These are phyloP conservation scores for Rubia yunnanensis DNA, from an alignment of 257 asterid species.

Conservation along the genomic window DNA sequence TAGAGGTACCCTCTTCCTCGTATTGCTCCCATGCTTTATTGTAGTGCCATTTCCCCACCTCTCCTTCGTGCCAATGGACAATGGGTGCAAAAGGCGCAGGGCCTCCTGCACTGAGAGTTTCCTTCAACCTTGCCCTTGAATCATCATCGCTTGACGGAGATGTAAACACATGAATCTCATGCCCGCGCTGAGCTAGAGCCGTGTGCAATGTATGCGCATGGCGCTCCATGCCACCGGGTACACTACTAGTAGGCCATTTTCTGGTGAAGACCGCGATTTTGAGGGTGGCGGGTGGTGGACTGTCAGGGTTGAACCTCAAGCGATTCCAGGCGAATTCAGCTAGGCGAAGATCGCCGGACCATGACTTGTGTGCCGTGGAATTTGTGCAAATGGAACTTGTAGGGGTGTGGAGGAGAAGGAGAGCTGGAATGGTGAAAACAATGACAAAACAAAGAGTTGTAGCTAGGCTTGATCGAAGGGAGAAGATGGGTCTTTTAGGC, in stretches of 20 bases:
- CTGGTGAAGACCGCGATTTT: constrained; percentile 82
- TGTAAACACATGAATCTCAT: constrained; percentile 63
- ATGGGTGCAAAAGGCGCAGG: constrained; percentile 21
- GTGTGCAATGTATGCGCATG: constrained; percentile 77
- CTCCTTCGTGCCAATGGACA: constrained; percentile 74
- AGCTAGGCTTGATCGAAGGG: constrained; percentile 54
- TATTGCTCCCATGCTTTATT: constrained; percentile 77
- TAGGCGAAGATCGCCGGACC: constrained; percentile 67
- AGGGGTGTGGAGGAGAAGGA: constrained; percentile 71
- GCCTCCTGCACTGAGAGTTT: background rate
- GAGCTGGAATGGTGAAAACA: constrained; percentile 74
- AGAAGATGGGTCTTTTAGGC: constrained; percentile 32
- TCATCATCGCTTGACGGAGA: constrained; percentile 32
- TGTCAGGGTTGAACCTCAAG: constrained; percentile 22
- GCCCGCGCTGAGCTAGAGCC: constrained; percentile 70
- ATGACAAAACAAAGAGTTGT: constrained; percentile 68
- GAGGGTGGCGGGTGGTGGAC: constrained; percentile 29
- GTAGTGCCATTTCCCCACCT: constrained; percentile 66
- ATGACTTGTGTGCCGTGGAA: constrained; percentile 30
- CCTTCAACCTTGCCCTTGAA: constrained; percentile 3
- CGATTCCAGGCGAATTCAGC: constrained; percentile 77
- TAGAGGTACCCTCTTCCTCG: constrained; percentile 34
- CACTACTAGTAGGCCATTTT: constrained; percentile 72
- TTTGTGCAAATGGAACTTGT: constrained; percentile 34
- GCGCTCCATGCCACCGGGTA: constrained; percentile 95